Evolutionary conservation across 176 grass and related monocot genomes (phyloP), one percentile per base, ranked within the genome.

Genomic region (Juncus inflexus): DNA sequence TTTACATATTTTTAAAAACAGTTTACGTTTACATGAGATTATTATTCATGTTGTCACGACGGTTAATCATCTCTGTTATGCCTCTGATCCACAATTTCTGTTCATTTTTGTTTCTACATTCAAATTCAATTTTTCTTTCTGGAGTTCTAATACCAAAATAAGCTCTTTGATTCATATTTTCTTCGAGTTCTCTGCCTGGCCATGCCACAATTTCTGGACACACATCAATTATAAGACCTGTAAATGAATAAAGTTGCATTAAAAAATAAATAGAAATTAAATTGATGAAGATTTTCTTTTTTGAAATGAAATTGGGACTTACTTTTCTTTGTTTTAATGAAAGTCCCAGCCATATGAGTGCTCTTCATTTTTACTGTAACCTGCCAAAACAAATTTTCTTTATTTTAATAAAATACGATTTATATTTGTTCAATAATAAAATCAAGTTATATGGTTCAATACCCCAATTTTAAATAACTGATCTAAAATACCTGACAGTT

Each of bases 281-380:
- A 16, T 4, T 13, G 56, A 6, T 52, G 38, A 5, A 37, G 9
- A 45, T 50, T 12, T 12, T n/a, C n/a, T n/a, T 3, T 35, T 12
- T 55, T 28, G 28, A 14, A 2, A 7, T 6, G 60, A 4, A 12
- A 35, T 6, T 40, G 3, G 37, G 19, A 15, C 78, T 89, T 89
- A 96, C 91, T 74, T 58, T 96, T 96, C 62, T 91, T 91, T 28
- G 87, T 96, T 42, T 96, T 96, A 52, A 91, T 77, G 70, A 86
- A 96, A 12, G 91, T 86, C 8, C 91, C 91, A 3, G 73, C 91
- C 84, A 96, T 96, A n/a, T 96, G 91, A 3, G 77, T 73, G 15
- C 91, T 96, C 73, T 85, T 90, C 82, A 90, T 91, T 67, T 89
- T 96, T 37, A 91, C 56, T 66, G 90, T 45, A 52, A 95, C 86